Evolutionary conservation across 306 rosid species (phyloP), one percentile per base, ranked within the genome.

Genomic region (Crotalaria pallida): DNA sequence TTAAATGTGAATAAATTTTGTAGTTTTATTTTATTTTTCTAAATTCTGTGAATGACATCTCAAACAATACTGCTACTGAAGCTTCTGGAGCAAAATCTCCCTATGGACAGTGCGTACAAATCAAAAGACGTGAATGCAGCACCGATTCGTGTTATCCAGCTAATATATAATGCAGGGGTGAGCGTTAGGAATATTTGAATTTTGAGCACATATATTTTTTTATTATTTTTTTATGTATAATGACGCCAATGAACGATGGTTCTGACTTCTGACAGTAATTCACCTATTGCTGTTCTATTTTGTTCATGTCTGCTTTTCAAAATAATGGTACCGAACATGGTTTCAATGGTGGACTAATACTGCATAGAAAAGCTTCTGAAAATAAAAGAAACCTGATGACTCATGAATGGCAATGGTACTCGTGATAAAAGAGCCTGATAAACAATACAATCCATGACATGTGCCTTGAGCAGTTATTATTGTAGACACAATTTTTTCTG

Each of bases 81-180:
- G 97, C 84, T 90, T 63, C 79, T 94, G 89, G 97, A 88, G 85
- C 79, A 83, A 87, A 94, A 94, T 80, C 99, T 94, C 75, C 99
- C 99, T 13, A 63, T 94, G 89, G 97, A 88, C 62, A 76, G 69
- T 80, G 79, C 73, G 23, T 94, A 88, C 92, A 94, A 94, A 81
- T 91, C 97, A 59, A 56, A 79, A 81, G 90, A 88, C 81, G 97
- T 94, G 47, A 83, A 58, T 63, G 87, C 91, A 59, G 95, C 99
- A 48, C 99, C 97, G 71, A 91, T 94, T 49, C 89, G 97, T 67
- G 99, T 94, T 76, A 86, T 91, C 57, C 91, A 81, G 60, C 99
- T 94, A 77, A 74, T 94, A 23, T 94, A 90, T 79, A 94, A 88
- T 83, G 71, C 97, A 1, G 96, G 98, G 92, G 97, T 93, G 84